Evolutionary conservation across 179 eudicot species (phyloP).

Genomic region (Silene coronaria): DNA sequence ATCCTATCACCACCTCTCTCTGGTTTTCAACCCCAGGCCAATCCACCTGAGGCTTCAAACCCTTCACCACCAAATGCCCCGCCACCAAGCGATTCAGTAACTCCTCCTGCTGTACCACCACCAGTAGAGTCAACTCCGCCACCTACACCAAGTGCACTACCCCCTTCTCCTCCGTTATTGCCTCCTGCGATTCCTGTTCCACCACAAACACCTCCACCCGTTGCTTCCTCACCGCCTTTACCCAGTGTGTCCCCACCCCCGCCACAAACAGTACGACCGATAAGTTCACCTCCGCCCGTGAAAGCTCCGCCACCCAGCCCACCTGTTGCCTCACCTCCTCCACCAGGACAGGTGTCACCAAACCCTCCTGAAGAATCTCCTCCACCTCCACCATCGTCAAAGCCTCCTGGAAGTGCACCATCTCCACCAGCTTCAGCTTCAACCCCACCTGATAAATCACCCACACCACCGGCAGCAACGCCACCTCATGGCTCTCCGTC

Average conservation of each 20-base stretch:
- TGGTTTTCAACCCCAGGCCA: constrained; percentile 25
- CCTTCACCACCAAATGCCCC: constrained; percentile 29
- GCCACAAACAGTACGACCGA: constrained; percentile 13
- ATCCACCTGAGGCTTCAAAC: constrained; percentile 27
- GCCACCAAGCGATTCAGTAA: constrained; percentile 15
- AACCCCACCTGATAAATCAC: constrained; percentile 20
- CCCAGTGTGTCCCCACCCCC: constrained; percentile 16
- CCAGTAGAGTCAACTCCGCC: constrained; percentile 37
- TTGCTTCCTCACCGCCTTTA: constrained; percentile 25
- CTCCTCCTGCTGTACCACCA: constrained; percentile 27
- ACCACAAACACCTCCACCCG: constrained; percentile 25
- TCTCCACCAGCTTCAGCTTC: constrained; percentile 27
- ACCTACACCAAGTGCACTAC: constrained; percentile 27
- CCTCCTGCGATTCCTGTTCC: constrained; percentile 11
- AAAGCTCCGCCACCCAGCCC: constrained; percentile 27
- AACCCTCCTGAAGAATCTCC: constrained; percentile 29
- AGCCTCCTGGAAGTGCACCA: constrained; percentile 29
- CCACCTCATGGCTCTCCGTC: constrained; percentile 33
- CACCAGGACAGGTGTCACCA: constrained; percentile 29
- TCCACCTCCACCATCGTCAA: constrained; percentile 30
- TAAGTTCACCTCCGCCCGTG: constrained; percentile 26
- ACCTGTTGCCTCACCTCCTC: constrained; percentile 14
- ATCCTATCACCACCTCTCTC: constrained; percentile 12
- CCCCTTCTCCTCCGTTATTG: constrained; percentile 28
- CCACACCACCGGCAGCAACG: constrained; percentile 33